These are phyloP conservation scores for Ascochyta pisi DNA, from an alignment of 2,329 filamentous ascomycete species.

Conservation along the genomic window DNA sequence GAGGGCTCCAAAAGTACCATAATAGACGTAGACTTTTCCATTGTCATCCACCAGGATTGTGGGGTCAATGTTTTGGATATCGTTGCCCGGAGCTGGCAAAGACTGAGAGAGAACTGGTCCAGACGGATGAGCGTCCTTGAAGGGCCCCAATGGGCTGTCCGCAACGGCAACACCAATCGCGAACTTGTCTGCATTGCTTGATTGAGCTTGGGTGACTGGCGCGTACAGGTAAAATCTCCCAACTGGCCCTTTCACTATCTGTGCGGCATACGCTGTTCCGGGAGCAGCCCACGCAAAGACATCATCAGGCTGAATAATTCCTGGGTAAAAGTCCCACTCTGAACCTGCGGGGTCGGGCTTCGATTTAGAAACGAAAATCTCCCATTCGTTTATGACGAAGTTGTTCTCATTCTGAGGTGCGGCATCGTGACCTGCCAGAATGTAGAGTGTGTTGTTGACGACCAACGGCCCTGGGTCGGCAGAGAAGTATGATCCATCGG, in stretches of 20 bases:
- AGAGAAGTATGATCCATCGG: background rate
- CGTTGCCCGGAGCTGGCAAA: background rate
- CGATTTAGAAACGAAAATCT: background rate
- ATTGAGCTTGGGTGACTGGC: conserved; percentile 40
- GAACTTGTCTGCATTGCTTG: conserved; percentile 43
- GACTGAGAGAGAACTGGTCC: background rate
- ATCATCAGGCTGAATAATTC: background rate
- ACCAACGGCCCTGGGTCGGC: background rate
- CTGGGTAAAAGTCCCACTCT: background rate
- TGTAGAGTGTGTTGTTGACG: background rate
- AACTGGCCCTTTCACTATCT: background rate
- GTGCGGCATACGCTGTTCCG: background rate
- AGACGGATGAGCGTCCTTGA: conserved; percentile 43
- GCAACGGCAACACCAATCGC: conserved; percentile 51
- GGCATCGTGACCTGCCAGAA: background rate
- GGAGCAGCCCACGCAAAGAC: background rate
- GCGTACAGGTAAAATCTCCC: conserved; percentile 46
- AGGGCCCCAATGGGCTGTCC: conserved; percentile 46
- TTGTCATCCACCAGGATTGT: conserved; percentile 50
- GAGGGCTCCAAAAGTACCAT: conserved; percentile 49
- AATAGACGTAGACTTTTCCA: conserved; percentile 49
- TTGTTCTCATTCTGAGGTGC: background rate
- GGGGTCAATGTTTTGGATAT: conserved; percentile 53
- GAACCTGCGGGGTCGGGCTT: background rate
- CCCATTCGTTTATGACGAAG: background rate